These are phyloP conservation scores for Fusarium heterosporum DNA, from an alignment of 2,329 filamentous ascomycete genomes.

Conservation along the genomic window DNA sequence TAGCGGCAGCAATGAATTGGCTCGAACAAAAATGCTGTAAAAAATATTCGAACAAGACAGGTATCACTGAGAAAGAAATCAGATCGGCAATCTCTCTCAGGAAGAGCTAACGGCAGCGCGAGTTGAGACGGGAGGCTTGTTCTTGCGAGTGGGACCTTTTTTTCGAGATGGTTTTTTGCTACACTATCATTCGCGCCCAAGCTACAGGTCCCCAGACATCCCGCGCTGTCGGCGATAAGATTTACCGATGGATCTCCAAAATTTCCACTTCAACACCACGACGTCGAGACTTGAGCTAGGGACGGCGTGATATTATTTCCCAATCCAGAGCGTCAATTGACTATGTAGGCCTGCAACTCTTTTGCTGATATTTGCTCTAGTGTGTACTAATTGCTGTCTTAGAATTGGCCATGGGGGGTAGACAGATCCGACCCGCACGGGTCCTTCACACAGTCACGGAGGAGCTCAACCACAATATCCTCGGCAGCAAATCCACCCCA, in stretches of 20 bases:
- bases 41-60: not conserved
- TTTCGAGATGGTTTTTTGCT: constrained; percentile 43
- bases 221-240: constrained; percentile 47
- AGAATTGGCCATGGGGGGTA: constrained; percentile 54
- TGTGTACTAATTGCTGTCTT: constrained; percentile 12
- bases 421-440: constrained; percentile 60
- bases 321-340: constrained; percentile 38
- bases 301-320: constrained; percentile 32
- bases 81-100: constrained; percentile 37
- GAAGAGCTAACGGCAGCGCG: constrained; percentile 37
- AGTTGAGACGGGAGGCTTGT: constrained; percentile 37
- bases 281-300: constrained; percentile 16
- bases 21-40: not conserved
- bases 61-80: constrained; percentile 34
- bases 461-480: constrained; percentile 57
- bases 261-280: constrained; percentile 46
- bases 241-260: constrained; percentile 49
- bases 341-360: constrained; percentile 18
- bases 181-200: constrained; percentile 38
- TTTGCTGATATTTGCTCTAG: not conserved
- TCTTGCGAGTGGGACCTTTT: constrained; percentile 40
- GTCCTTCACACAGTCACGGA: constrained; percentile 60
- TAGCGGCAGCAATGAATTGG: constrained; percentile 21
- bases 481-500: constrained; percentile 51
- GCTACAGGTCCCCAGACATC: constrained; percentile 26